phyloP scores from a whole-genome alignment of 352 stramenopile genomes.

The Pythium utonaiense region DNA sequence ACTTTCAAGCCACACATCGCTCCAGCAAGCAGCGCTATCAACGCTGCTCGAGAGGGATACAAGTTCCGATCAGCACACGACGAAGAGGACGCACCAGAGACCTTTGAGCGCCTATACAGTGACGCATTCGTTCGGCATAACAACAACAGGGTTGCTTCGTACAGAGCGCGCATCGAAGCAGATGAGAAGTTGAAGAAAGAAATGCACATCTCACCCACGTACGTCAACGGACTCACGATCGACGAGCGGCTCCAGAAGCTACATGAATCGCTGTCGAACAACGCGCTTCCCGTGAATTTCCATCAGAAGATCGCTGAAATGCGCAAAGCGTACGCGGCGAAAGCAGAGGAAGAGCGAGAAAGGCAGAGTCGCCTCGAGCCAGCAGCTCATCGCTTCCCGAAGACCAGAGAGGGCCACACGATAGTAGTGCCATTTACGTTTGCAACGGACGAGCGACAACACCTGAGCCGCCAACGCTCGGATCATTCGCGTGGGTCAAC shows the following conservation, averaged over 20 bases:
- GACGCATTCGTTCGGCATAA: conserved; percentile 54
- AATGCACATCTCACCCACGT: conserved; percentile 34
- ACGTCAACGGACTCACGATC: conserved; percentile 44
- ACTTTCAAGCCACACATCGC: conserved; percentile 47
- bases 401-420: conserved; percentile 33
- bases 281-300: conserved; percentile 42
- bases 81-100: background rate
- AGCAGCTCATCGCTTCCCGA: conserved; percentile 25
- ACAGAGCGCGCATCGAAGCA: conserved; percentile 33
- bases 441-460: conserved; percentile 33
- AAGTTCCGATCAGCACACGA: background rate
- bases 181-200: conserved; percentile 46
- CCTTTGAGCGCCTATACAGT: conserved; percentile 49
- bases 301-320: conserved; percentile 52
- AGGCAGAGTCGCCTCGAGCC: conserved; percentile 33
- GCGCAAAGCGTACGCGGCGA: conserved; percentile 32
- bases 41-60: conserved; percentile 3
- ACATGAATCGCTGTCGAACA: conserved; percentile 36
- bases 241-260: conserved; percentile 48
- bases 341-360: conserved; percentile 26
- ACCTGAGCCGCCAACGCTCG: background rate
- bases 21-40: background rate
- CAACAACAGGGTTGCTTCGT: conserved; percentile 34
- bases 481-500: background rate
- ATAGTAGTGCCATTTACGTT: conserved; percentile 48